A percentile compares a stretch with the other conserved stretches of the same genome.
Evolutionary conservation across 805 yeast genomes (phyloP).

Genomic region (Spathaspora sp.): DNA sequence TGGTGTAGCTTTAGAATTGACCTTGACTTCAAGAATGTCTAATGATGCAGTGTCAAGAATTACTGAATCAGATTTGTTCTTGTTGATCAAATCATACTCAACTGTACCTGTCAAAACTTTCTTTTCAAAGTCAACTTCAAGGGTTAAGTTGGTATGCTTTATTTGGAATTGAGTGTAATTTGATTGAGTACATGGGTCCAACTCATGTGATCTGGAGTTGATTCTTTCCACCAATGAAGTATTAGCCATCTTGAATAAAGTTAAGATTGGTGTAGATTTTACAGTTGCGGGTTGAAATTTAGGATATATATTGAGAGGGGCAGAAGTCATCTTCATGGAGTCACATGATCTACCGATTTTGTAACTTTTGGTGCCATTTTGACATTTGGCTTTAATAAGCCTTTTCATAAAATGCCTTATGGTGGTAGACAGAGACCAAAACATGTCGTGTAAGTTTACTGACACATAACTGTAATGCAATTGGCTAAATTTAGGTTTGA

Average conservation of each 20-base stretch:
- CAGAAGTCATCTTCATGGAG: not conserved
- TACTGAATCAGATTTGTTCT: conserved; percentile 5
- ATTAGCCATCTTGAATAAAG: not conserved
- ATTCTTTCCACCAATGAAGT: conserved; percentile 3
- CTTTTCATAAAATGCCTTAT: not conserved
- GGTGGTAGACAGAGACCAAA: not conserved
- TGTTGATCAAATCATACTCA: conserved; percentile 13
- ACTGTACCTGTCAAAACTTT: conserved; percentile 21
- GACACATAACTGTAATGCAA: too few relatives aligned
- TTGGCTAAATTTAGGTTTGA: too few relatives aligned
- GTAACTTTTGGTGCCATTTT: not conserved
- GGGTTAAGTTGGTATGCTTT: conserved; percentile 15
- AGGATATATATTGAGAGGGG: not conserved
- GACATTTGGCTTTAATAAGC: not conserved
- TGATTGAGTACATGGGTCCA: conserved; percentile 27
- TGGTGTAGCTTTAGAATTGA: conserved; percentile 14
- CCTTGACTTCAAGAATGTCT: conserved; percentile 13
- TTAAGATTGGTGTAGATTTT: not conserved
- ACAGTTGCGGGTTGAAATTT: not conserved
- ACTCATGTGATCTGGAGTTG: conserved; percentile 9
- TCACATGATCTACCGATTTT: not conserved
- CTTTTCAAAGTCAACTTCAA: conserved; percentile 21
- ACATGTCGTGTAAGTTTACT: too few relatives aligned
- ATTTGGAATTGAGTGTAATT: conserved; percentile 23
- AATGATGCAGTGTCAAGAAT: conserved; percentile 27